Base-by-base conservation (phyloP, 2,329 filamentous ascomycete species). In the Zopfia rhizophila region DNA sequence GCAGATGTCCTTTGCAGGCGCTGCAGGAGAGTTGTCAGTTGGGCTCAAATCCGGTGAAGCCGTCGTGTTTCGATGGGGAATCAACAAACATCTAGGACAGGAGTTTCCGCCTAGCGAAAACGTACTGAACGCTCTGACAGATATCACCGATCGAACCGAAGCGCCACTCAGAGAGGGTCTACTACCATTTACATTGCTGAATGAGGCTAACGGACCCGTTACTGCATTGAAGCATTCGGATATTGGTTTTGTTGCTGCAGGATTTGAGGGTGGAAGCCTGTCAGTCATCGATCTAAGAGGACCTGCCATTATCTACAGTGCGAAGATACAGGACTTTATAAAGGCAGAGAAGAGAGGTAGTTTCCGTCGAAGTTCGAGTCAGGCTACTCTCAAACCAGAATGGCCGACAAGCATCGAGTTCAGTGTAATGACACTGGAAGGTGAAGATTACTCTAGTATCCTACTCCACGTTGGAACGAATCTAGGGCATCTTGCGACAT, bases 391-490 rank as follows among this genome's bases (percentile, higher is more conserved):
- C 11, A 77, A 78, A 39, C 66, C 76, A 35, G 92, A 97, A 63
- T 95, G 86, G 82, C 85, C 90, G 1, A 91, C 90, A 0, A 81
- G 78, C 21, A 85, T 97, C 19, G 90, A 97, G 65, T 99, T 97
- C 74, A 91, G 90, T 40, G 90, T 74, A 38, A 87, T 99, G 85
- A 95, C 89, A 3, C 75, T 97, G 3, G 94, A 97, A 30, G 89
- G 88, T n/a, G 93, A 97, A 65, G 83, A 90, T 55, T 99, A 96
- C 68, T 97, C 94, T 1, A 97, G 91, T 63, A 96, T 99, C 45
- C 85, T 88, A 47, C 89, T 94, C 56, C 95, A 97, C 58, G 89
- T 95, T 2, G 94, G 94, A 14, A 97, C 94, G 0, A 92, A 87
- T 56, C 72, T 85, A 21, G 94, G 94, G 28, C 90, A 90, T 60